phyloP scores from a whole-genome alignment of 2,329 filamentous ascomycete species.

The Clarireedia paspali region DNA sequence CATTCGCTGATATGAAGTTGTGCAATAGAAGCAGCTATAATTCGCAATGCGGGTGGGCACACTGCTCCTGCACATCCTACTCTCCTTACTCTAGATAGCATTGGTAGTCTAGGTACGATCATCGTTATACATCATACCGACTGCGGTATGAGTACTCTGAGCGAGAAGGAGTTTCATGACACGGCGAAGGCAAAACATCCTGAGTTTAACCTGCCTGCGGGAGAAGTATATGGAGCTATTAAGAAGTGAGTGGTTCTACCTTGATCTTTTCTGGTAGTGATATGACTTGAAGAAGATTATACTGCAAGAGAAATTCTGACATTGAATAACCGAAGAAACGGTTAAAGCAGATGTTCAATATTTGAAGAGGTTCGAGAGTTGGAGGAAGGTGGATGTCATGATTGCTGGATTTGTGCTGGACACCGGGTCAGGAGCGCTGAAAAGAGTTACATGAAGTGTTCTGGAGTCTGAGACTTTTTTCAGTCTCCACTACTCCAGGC shows the following conservation, averaged over 20 bases:
- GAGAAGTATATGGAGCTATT: constrained; percentile 9
- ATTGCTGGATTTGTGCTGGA: constrained; percentile 12
- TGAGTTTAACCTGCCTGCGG: constrained; percentile 5
- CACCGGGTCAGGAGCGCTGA: constrained; percentile 9
- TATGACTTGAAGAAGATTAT: no score
- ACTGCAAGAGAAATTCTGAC: not conserved
- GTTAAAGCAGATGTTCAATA: constrained; percentile 14
- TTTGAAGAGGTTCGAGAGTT: constrained; percentile 9
- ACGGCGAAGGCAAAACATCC: constrained; percentile 10
- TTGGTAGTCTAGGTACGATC: constrained; percentile 6
- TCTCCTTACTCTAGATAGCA: constrained; percentile 5
- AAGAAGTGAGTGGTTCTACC: constrained; percentile 2
- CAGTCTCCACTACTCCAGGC: no score
- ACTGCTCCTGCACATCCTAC: constrained; percentile 3
- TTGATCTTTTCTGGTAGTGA: no score
- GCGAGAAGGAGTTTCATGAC: constrained; percentile 5
- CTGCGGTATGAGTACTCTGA: constrained; percentile 12
- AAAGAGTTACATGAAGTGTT: constrained; percentile 1
- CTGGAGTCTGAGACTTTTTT: no score
- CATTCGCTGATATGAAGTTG: not conserved
- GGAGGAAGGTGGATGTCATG: constrained; percentile 8
- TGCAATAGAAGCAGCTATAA: constrained; percentile 8
- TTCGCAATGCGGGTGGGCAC: constrained; percentile 15
- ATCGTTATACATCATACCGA: constrained; percentile 16
- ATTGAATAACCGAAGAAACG: constrained; percentile 9